phyloP scores from a whole-genome alignment of 805 yeast genomes.

The Candida coquimbonensis region DNA sequence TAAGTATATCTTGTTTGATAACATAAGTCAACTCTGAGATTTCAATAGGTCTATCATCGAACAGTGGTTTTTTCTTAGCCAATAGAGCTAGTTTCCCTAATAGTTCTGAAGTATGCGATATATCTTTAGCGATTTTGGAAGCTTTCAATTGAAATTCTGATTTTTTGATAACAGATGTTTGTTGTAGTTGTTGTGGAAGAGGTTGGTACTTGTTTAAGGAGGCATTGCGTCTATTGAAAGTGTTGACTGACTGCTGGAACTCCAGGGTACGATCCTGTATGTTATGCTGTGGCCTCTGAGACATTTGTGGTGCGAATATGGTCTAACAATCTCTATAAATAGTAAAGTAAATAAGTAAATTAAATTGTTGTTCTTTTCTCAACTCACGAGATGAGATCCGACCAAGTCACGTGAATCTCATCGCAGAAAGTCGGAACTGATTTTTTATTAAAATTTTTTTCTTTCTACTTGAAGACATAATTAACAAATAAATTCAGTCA shows the following conservation, averaged over 20 bases:
- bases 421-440: too few relatives aligned
- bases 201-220: conserved; percentile 11
- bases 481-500: neutral
- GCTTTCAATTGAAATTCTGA: conserved; percentile 65
- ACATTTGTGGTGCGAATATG: too few relatives aligned
- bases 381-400: too few relatives aligned
- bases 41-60: conserved; percentile 91
- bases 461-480: neutral
- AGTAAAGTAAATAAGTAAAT: too few relatives aligned
- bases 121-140: conserved; percentile 78
- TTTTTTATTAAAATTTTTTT: neutral
- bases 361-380: too few relatives aligned
- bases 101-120: conserved; percentile 76
- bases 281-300: conserved; percentile 18
- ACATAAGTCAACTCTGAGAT: conserved; percentile 80
- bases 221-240: conserved; percentile 40
- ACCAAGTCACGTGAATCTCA: too few relatives aligned
- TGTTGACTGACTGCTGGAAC: conserved; percentile 84
- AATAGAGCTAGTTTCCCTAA: conserved; percentile 71
- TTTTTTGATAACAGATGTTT: conserved; percentile 11
- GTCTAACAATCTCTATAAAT: too few relatives aligned
- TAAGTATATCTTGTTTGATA: conserved; percentile 79
- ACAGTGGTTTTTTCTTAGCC: conserved; percentile 85
- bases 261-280: conserved; percentile 83
- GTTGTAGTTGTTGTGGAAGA: conserved; percentile 16